Evolutionary conservation across 2,329 filamentous ascomycete genomes (phyloP), one percentile per base, ranked within the genome.

Genomic region (Colletotrichum destructivum): DNA sequence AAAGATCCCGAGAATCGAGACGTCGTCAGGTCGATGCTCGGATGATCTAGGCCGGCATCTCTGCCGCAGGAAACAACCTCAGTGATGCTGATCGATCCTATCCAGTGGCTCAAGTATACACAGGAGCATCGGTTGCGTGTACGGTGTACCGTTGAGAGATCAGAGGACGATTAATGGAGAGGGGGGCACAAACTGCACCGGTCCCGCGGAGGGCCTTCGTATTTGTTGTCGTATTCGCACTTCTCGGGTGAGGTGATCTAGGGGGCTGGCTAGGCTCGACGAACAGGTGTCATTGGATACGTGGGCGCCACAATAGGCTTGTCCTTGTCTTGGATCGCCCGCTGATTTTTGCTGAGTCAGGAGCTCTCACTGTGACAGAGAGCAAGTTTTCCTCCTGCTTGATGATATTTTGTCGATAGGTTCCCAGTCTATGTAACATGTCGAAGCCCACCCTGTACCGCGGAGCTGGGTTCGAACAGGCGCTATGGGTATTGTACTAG

Each of bases 121-220:
- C 54, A 61, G 51, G 49, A 54, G 21, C 55, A 26, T 40, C 26
- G 26, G 15, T 68, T 40, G 56, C 42, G 38, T 62, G 57, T 38
- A 47, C 13, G 31, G 52, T 57, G 63, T 47, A 47, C n/a, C 46
- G 52, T 57, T 23, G 52, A 21, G 13, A 65, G 42, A 49, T 31
- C n/a, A 31, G 44, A 62, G 26, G 65, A 35, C 52, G 69, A 46
- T 54, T 68, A 62, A 62, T 68, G 62, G 68, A 71, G 69, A 35
- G 51, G 68, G 38, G 35, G 8, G 49, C 51, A 46, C 40, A 71
- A 60, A 21, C 64, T 59, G 66, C 51, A 62, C 46, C 38, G 38
- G 61, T 52, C 46, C 59, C 69, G 69, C 65, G 69, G 69, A 71
- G 52, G 31, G 38, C 65, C 66, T 54, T 71, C 65, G 69, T 49